phyloP scores from a whole-genome alignment of 1,284 basidiomycete species.

The Acaromyces ingoldii region DNA sequence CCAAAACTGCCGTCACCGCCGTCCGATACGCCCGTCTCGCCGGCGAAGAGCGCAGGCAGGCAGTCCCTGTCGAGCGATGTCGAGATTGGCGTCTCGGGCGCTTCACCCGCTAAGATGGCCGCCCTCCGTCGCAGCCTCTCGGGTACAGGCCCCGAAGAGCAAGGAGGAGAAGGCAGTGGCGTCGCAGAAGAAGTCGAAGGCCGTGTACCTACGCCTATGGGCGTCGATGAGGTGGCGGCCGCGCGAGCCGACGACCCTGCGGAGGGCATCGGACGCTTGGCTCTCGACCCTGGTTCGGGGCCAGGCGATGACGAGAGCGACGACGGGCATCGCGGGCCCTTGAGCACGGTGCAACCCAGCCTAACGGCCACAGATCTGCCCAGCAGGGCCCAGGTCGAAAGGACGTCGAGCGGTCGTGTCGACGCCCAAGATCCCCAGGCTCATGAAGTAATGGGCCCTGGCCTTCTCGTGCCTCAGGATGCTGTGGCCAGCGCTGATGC shows the following conservation, averaged over 20 bases:
- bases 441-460: slow-evolving; percentile 25
- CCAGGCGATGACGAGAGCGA: too few relatives aligned
- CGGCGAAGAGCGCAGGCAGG: slow-evolving; percentile 12
- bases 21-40: slow-evolving; percentile 15
- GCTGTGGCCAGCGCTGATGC: slow-evolving; percentile 23
- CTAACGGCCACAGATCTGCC: too few relatives aligned
- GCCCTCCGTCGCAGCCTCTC: neutral
- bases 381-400: slow-evolving; percentile 24
- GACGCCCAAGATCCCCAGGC: slow-evolving; percentile 28
- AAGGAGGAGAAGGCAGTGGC: neutral
- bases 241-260: too few relatives aligned
- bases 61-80: slow-evolving; percentile 19
- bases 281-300: too few relatives aligned
- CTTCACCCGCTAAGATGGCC: slow-evolving; percentile 26
- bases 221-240: too few relatives aligned
- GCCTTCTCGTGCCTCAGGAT: slow-evolving; percentile 27
- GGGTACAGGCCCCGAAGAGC: neutral
- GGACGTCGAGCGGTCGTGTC: slow-evolving; percentile 28
- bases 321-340: too few relatives aligned
- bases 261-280: too few relatives aligned
- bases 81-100: slow-evolving; percentile 32
- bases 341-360: too few relatives aligned
- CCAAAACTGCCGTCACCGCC: slow-evolving; percentile 31
- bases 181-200: too few relatives aligned
- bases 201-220: too few relatives aligned